A percentile compares a stretch with the other conserved stretches of the same genome.
Evolutionary conservation across 208 protist genomes (phyloP).

Genomic region (Trypanosoma rangeli): DNA sequence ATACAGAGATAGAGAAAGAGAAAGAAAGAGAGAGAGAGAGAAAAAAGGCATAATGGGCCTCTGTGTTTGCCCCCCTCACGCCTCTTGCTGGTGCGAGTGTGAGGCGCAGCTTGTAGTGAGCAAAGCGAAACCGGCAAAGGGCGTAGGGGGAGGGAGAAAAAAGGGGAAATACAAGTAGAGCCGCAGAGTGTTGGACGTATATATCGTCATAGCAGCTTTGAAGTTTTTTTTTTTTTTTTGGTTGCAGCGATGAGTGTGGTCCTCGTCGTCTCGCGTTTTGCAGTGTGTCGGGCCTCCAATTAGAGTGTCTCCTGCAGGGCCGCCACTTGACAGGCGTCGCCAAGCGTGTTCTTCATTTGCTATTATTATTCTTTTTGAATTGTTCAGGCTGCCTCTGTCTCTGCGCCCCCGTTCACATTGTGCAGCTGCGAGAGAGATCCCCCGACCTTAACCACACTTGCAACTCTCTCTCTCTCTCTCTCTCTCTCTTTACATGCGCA

Average conservation of each 20-base stretch:
- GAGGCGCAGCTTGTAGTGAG: too few relatives aligned
- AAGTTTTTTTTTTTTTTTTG: neutral
- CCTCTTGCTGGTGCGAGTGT: neutral
- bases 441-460: constrained; percentile 1
- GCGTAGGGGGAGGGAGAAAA: neutral
- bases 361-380: neutral
- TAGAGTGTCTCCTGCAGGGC: neutral
- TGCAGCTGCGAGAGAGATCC: neutral
- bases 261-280: neutral
- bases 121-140: neutral
- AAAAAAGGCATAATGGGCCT: neutral
- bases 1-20: neutral
- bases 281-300: neutral
- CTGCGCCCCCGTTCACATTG: neutral
- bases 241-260: neutral
- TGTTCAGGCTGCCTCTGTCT: too few relatives aligned
- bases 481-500: neutral
- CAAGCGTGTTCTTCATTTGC: neutral
- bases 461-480: constrained; percentile 2
- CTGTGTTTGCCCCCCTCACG: neutral
- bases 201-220: neutral
- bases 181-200: neutral
- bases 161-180: neutral
- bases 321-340: neutral
- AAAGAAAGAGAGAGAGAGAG: neutral